Base-by-base conservation (phyloP, 495 filamentous ascomycete species). In the Podospora tetraspora region DNA sequence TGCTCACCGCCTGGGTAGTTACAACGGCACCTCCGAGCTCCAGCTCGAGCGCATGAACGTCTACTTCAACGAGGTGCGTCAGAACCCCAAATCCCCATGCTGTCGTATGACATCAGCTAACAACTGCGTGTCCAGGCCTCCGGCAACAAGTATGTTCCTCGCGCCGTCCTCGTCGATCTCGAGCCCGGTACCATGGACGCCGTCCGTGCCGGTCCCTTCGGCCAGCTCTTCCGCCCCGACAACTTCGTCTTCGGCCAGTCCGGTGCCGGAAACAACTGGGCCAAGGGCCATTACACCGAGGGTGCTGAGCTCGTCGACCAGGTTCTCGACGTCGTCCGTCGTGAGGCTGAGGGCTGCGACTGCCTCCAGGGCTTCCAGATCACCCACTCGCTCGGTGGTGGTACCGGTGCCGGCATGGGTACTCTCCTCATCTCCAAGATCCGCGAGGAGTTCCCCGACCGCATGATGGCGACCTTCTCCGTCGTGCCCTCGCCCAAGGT, bases 331-430 rank as follows among this genome's bases (percentile, higher is more conserved):
- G 95, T 99, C 71, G 94, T 99, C 73, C 95, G 95, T 80, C 96
- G 95, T 76, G 95, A 99, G 86, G 95, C 96, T 73, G 95, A 99
- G 83, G 94, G 89, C 76, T 98, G 95, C 81, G 95, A 99, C 88
- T 99, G 95, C 86, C 92, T 99, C 73, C 95, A 99, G 85, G 95
- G 95, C 82, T 99, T 99, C 90, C 95, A 99, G 88, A 98, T 99
- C 85, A 99, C 95, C 78, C 95, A 99, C 89, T 99, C 95, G 59
- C 92, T 98, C 74, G 95, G 95, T 89, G 95, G 95, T 92, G 95
- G 95, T 90, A 99, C 95, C 78, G 95, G 95, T 90, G 95, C 95
- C 79, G 95, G 95, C 91, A 99, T 99, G 95, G 95, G 95, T 86
- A 99, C 95, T 61, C 88, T 99, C 77, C 82, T 99, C 81, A 98